Base-by-base conservation (phyloP, 768 basidiomycete species). In the Lepiota subincarnata region DNA sequence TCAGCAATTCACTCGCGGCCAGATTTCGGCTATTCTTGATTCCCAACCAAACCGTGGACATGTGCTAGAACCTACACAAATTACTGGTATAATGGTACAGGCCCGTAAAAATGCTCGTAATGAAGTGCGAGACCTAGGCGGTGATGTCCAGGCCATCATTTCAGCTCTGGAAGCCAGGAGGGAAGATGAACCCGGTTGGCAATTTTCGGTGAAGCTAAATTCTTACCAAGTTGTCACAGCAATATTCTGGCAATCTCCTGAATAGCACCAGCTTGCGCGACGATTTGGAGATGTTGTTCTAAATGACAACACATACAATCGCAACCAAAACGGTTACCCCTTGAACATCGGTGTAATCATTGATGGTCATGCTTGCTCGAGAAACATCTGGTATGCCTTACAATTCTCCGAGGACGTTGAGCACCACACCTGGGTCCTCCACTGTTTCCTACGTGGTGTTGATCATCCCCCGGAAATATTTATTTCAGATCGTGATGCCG, bases 371-470 rank as follows among this genome's bases (percentile, higher is more conserved):
- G 57, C 59, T 1, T 50, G 37, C 13, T 61, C 61, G 1, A 53
- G 56, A 2, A 62, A 61, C 44, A 18, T 55, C 13, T 68, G 63
- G 62, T 64, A 66, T 55, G 62, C 58, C 1, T 43, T 69, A 10
- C 63, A 67, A 22, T 43, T 38, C 18, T 20, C 19, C 4, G 61
- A 64, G 43, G 56, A 56, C 24, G 35, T 44, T n/a, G 47, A 24
- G 8, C 39, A 38, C 3, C 57, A 59, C 19, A 40, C 39, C 1
- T 66, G 64, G 64, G 55, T 64, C n/a, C 39, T 66, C 4, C 7
- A 7, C 4, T 28, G 26, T 7, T 28, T 28, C 26, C 4, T 28
- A 7, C 52, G 37, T 11, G 55, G 56, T 20, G 59, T 62, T 48
- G 50, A 61, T 3, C 31, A 55, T 8, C 49, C 37, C 43, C 60